phyloP scores from a whole-genome alignment of 805 yeast species.

The Candida ipomoeae region DNA sequence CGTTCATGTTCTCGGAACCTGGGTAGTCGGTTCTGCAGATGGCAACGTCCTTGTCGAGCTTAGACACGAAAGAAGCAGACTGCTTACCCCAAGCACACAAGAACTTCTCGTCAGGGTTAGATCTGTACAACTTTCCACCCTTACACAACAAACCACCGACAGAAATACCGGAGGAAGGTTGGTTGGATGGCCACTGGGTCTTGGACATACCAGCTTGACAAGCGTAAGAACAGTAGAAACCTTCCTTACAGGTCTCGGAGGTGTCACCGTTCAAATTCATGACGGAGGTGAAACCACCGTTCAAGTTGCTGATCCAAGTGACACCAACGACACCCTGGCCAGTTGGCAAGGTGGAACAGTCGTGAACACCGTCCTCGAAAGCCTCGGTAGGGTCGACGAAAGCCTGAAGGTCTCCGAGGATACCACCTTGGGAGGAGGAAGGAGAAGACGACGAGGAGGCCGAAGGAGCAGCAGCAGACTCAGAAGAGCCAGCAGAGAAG shows the following conservation, averaged over 20 bases:
- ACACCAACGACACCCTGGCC: constrained; percentile 21
- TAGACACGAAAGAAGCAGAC: constrained; percentile 50
- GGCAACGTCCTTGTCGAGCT: constrained; percentile 51
- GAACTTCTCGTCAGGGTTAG: constrained; percentile 47
- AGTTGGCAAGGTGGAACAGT: constrained; percentile 20
- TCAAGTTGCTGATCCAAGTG: constrained; percentile 23
- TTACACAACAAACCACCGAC: constrained; percentile 69
- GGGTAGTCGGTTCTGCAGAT: constrained; percentile 79
- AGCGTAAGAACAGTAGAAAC: constrained; percentile 71
- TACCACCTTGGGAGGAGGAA: constrained; percentile 4
- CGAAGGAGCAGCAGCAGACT: not conserved
- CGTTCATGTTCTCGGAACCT: constrained; percentile 76
- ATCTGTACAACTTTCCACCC: constrained; percentile 57
- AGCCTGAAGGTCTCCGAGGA: constrained; percentile 17
- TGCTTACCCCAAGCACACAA: constrained; percentile 65
- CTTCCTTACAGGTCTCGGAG: constrained; percentile 51
- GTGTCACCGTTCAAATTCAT: constrained; percentile 48
- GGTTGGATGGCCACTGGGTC: constrained; percentile 71
- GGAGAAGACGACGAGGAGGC: not conserved
- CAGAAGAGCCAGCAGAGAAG: too few species aligned
- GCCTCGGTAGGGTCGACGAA: constrained; percentile 16
- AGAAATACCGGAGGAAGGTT: constrained; percentile 65
- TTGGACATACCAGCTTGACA: constrained; percentile 79
- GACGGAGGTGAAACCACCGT: constrained; percentile 43
- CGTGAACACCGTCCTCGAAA: constrained; percentile 20